These are phyloP conservation scores for Aphanomyces astaci DNA, from an alignment of 352 stramenopile species.

Conservation along the genomic window DNA sequence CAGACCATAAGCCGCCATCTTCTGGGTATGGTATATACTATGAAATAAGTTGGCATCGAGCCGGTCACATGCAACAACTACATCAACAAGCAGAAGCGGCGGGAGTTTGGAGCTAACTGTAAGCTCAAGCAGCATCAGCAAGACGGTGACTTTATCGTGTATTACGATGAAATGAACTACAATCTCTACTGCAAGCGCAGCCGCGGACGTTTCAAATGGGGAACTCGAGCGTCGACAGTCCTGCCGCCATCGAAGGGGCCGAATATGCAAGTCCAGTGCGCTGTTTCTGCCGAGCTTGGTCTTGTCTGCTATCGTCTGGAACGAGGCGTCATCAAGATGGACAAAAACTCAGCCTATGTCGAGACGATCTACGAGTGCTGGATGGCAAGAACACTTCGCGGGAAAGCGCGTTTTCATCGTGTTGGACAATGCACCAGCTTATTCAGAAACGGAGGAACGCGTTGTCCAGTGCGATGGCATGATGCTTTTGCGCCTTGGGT, in stretches of 20 bases:
- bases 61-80: slow-evolving; percentile 23
- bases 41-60: slow-evolving; percentile 22
- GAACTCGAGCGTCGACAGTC: neutral
- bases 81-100: slow-evolving; percentile 27
- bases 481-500: slow-evolving; percentile 22
- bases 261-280: slow-evolving; percentile 27
- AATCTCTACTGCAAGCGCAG: slow-evolving; percentile 26
- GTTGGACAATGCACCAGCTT: slow-evolving; percentile 25
- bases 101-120: slow-evolving; percentile 5
- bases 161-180: slow-evolving; percentile 25
- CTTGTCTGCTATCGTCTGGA: slow-evolving; percentile 11
- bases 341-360: slow-evolving; percentile 23
- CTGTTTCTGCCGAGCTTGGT: slow-evolving; percentile 7
- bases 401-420: slow-evolving; percentile 28
- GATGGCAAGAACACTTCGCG: slow-evolving; percentile 1
- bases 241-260: slow-evolving; percentile 15
- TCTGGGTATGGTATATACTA: slow-evolving; percentile 19
- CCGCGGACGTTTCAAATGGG: neutral
- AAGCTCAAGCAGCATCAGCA: neutral
- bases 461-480: slow-evolving; percentile 9
- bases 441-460: slow-evolving; percentile 14
- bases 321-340: slow-evolving; percentile 26
- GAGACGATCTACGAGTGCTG: neutral
- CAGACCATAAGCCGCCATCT: slow-evolving; percentile 21
- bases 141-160: slow-evolving; percentile 23